Percentiles rank a stretch among this genome's conserved stretches.
These are phyloP conservation scores for Schoenoplectus triqueter DNA, from an alignment of 202 grass and related monocot species.

Conservation along the genomic window DNA sequence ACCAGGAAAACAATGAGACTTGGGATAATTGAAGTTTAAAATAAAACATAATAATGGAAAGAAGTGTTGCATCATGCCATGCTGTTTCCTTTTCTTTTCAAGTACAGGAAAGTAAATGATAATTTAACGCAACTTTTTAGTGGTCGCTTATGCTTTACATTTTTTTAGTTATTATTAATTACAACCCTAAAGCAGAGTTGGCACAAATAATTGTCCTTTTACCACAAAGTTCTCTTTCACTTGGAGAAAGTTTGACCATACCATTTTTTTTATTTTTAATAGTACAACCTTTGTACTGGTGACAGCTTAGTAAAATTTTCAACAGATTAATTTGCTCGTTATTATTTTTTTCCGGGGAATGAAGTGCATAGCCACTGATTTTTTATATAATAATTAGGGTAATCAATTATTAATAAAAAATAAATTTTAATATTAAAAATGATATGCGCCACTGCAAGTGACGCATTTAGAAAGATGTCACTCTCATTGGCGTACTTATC, in stretches of 20 bases:
- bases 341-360: neutral
- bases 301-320: neutral
- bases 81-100: neutral
- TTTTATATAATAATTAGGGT: no score
- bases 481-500: no score
- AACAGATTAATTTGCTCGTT: neutral
- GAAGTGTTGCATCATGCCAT: no score
- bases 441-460: no score
- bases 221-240: constrained; percentile 7
- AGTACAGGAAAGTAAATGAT: constrained; percentile 1
- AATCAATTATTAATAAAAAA: no score
- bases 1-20: neutral
- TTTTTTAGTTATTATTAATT: constrained; percentile 4
- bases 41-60: no score
- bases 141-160: constrained; percentile 20
- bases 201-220: constrained; percentile 10
- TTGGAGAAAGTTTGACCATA: neutral
- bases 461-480: no score
- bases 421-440: no score
- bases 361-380: neutral
- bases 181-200: constrained; percentile 9
- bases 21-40: neutral
- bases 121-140: neutral
- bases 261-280: neutral
- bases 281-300: neutral